Conservation (phyloP, 352 stramenopile genomes). For the Phytophthora fragariae region DNA sequence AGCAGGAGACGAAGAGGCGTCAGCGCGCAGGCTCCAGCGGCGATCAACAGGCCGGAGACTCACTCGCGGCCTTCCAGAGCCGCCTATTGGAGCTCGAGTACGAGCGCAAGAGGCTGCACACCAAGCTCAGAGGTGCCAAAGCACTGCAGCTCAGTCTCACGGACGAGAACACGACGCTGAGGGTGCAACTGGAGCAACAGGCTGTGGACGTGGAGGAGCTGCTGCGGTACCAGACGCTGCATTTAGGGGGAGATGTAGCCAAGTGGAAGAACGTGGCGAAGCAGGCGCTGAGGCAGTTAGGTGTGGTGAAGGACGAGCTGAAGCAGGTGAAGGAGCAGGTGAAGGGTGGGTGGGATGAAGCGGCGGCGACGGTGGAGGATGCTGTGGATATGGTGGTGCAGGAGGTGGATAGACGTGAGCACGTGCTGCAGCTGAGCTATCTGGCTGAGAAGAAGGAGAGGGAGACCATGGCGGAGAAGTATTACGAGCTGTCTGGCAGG, state of each 20-base stretch:
- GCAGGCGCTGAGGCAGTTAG: slow-evolving; percentile 41
- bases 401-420: slow-evolving; percentile 58
- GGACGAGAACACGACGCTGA: slow-evolving; percentile 72
- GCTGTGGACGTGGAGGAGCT: slow-evolving; percentile 60
- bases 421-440: slow-evolving; percentile 71
- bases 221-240: slow-evolving; percentile 61
- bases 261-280: slow-evolving; percentile 52
- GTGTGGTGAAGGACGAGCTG: slow-evolving; percentile 48
- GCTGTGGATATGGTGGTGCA: slow-evolving; percentile 52
- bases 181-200: slow-evolving; percentile 56
- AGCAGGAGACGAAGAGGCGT: slow-evolving; percentile 50
- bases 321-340: slow-evolving; percentile 53
- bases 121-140: slow-evolving; percentile 62
- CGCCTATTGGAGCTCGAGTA: slow-evolving; percentile 76
- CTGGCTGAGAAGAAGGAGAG: slow-evolving; percentile 80
- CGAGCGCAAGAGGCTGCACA: slow-evolving; percentile 70
- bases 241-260: slow-evolving; percentile 48
- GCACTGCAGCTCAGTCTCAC: slow-evolving; percentile 72
- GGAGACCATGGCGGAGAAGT: slow-evolving; percentile 87
- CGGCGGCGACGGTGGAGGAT: slow-evolving; percentile 45
- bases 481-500: slow-evolving; percentile 92
- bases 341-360: slow-evolving; percentile 41
- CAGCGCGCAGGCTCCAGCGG: slow-evolving; percentile 15
- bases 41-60: slow-evolving; percentile 20
- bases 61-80: slow-evolving; percentile 59